phyloP scores from a whole-genome alignment of 1,139 yeast genomes.

The Magnusiomyces fungicola region DNA sequence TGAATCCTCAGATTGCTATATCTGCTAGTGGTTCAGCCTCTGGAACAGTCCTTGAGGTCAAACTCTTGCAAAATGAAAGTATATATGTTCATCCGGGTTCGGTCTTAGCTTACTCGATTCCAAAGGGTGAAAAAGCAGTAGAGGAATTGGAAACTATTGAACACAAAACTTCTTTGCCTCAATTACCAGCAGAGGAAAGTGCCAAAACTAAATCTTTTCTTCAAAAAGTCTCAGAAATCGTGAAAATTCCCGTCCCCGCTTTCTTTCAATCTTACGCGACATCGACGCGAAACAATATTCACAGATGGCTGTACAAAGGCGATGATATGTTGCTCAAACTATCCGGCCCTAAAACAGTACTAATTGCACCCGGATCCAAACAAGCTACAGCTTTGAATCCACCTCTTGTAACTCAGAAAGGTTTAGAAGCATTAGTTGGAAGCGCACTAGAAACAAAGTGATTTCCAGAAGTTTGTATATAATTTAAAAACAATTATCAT shows the following conservation, averaged over 20 bases:
- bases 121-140: neutral
- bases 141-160: neutral
- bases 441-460: neutral
- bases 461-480: too few species aligned
- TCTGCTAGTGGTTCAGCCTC: neutral
- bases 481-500: neutral
- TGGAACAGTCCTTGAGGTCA: neutral
- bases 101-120: neutral
- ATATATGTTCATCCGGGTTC: neutral
- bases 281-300: neutral
- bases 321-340: constrained; percentile 1
- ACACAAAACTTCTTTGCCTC: neutral
- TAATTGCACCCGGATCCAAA: neutral
- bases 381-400: constrained; percentile 1
- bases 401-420: neutral
- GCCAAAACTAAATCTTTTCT: neutral
- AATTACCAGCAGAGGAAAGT: neutral
- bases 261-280: neutral
- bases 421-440: neutral
- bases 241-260: neutral
- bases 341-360: neutral
- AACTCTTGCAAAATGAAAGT: neutral
- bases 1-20: constrained; percentile 4
- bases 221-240: too few species aligned
- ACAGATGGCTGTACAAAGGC: neutral